These are phyloP conservation scores for Zasmidium citrigriseum DNA, from an alignment of 2,329 filamentous ascomycete species.

Conservation along the genomic window DNA sequence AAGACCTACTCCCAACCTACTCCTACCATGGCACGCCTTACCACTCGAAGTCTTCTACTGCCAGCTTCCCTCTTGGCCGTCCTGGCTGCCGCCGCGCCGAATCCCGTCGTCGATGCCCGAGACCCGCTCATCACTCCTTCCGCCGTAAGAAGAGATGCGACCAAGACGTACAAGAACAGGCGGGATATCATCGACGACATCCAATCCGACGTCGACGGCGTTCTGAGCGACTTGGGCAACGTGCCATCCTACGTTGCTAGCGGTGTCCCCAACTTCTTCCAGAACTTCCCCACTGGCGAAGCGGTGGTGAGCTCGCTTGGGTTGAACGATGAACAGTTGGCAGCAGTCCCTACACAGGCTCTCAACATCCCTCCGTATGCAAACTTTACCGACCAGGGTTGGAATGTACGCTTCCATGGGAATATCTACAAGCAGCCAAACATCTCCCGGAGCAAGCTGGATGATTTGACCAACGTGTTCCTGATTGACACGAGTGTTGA, in stretches of 20 bases:
- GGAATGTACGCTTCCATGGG: slow-evolving; percentile 75
- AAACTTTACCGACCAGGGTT: slow-evolving; percentile 78
- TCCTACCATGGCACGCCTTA: slow-evolving; percentile 14
- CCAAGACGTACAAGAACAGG: slow-evolving; percentile 44
- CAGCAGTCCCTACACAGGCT: slow-evolving; percentile 67
- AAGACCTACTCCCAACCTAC: not conserved
- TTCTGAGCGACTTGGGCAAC: slow-evolving; percentile 53
- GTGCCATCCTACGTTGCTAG: slow-evolving; percentile 63
- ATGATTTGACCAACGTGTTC: slow-evolving; percentile 70
- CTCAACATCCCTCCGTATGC: slow-evolving; percentile 67
- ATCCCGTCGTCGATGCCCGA: slow-evolving; percentile 20
- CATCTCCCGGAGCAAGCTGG: slow-evolving; percentile 63
- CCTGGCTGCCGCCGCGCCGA: slow-evolving; percentile 28
- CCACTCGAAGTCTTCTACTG: slow-evolving; percentile 24
- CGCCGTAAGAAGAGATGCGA: slow-evolving; percentile 43
- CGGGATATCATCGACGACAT: slow-evolving; percentile 55
- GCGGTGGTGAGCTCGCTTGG: slow-evolving; percentile 63
- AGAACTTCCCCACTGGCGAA: slow-evolving; percentile 61
- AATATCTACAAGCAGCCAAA: slow-evolving; percentile 81
- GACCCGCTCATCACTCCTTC: slow-evolving; percentile 53
- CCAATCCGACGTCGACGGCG: slow-evolving; percentile 41
- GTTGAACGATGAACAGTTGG: slow-evolving; percentile 59
- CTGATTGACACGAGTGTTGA: slow-evolving; percentile 65
- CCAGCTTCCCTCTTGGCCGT: slow-evolving; percentile 27
- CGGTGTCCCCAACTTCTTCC: slow-evolving; percentile 67